Evolutionary conservation across 2,329 filamentous ascomycete genomes (phyloP).

Genomic region (Aspergillus sojae): DNA sequence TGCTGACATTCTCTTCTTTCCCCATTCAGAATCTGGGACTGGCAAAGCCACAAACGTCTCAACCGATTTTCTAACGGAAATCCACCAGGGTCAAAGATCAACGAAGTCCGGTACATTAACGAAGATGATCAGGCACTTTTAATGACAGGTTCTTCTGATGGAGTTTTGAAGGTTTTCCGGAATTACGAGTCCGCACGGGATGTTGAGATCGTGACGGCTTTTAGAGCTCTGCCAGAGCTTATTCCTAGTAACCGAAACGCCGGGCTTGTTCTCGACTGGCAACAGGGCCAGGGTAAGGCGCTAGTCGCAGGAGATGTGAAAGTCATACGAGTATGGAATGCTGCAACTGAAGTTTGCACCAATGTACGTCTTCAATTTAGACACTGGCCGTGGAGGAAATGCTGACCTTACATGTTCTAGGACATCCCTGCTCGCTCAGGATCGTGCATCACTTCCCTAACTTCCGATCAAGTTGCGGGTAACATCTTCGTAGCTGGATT

Average conservation of each 20-base stretch:
- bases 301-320: slow-evolving; percentile 96
- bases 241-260: slow-evolving; percentile 93
- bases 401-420: slow-evolving; percentile 32
- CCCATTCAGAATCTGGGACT: slow-evolving; percentile 76
- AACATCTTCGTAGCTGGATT: slow-evolving; percentile 96
- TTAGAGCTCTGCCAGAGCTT: slow-evolving; percentile 89
- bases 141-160: slow-evolving; percentile 93
- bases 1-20: slow-evolving; percentile 9
- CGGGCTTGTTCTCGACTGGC: slow-evolving; percentile 97
- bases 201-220: slow-evolving; percentile 85
- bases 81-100: slow-evolving; percentile 85
- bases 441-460: slow-evolving; percentile 92
- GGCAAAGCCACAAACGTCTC: slow-evolving; percentile 73
- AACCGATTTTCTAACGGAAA: slow-evolving; percentile 94
- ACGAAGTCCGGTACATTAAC: slow-evolving; percentile 95
- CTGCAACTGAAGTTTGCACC: slow-evolving; percentile 86
- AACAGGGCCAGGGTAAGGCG: slow-evolving; percentile 92
- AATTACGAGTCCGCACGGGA: slow-evolving; percentile 79
- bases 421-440: slow-evolving; percentile 94
- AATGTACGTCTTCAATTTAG: slow-evolving; percentile 51
- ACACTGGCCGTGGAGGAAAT: neutral
- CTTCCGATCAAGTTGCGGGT: slow-evolving; percentile 96
- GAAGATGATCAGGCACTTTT: slow-evolving; percentile 95
- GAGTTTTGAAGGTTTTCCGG: slow-evolving; percentile 88
- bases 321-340: slow-evolving; percentile 95